A percentile compares a stretch with the other conserved stretches of the same genome.
Conservation (phyloP, 495 filamentous ascomycete genomes). For the Hypomontagnella monticulosa region DNA sequence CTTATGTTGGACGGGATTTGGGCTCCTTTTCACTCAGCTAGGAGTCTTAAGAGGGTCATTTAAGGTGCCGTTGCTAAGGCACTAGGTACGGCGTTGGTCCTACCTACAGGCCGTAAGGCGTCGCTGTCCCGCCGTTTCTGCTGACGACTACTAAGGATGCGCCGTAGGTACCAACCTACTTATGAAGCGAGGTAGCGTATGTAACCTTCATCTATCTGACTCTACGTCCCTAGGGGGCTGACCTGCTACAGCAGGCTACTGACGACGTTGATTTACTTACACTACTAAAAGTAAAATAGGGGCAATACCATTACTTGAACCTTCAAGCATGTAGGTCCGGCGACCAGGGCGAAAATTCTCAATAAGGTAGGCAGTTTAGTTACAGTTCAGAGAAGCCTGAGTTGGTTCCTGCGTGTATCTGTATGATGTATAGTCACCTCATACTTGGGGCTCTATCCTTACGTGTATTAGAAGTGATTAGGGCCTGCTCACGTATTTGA, state of each 20-base stretch:
- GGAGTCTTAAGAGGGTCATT: constrained; percentile 19
- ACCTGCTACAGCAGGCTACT: background rate
- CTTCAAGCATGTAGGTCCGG: too few species aligned
- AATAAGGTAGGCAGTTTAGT: too few species aligned
- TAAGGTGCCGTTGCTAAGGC: constrained; percentile 21
- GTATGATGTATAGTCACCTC: too few species aligned
- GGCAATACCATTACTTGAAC: too few species aligned
- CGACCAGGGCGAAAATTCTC: too few species aligned
- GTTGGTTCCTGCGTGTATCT: too few species aligned
- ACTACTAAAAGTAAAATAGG: too few species aligned
- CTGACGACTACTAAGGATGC: constrained; percentile 8
- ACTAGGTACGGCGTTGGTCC: constrained; percentile 22
- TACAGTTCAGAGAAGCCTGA: too few species aligned
- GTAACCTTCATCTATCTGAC: constrained; percentile 15
- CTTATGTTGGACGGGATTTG: constrained; percentile 15
- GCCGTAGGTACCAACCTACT: constrained; percentile 1
- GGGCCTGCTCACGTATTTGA: background rate
- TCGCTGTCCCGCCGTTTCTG: constrained; percentile 4
- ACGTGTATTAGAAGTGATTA: background rate
- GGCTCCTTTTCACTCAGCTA: constrained; percentile 12
- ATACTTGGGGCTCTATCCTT: background rate
- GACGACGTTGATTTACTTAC: too few species aligned
- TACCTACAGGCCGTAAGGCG: constrained; percentile 1
- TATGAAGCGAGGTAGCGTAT: constrained; percentile 3
- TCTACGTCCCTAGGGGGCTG: constrained; percentile 18